Evolutionary conservation across 495 filamentous ascomycete genomes (phyloP).

Genomic region (Neurospora sp.): DNA sequence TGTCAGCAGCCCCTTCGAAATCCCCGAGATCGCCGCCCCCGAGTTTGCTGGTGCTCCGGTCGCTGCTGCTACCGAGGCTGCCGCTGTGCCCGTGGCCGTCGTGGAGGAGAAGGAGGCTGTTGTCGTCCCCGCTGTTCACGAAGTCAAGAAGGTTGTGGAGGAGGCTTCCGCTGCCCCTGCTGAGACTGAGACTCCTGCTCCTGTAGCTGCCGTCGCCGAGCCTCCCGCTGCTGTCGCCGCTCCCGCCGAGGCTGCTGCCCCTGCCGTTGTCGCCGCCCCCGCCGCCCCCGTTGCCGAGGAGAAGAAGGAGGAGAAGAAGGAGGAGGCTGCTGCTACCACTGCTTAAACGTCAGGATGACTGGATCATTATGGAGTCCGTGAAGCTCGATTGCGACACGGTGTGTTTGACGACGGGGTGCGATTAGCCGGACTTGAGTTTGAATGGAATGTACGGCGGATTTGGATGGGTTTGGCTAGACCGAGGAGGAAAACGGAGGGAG

Average conservation of each 20-base stretch:
- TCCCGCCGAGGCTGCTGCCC: conserved; percentile 3
- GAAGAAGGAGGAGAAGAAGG: conserved; percentile 16
- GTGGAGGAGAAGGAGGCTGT: not conserved
- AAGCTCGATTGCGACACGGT: not conserved
- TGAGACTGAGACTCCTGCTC: not conserved
- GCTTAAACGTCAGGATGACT: not conserved
- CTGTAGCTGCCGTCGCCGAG: not conserved
- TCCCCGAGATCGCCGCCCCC: not conserved
- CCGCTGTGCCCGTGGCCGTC: conserved; percentile 13
- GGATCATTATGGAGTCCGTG: not conserved
- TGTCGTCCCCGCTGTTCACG: conserved; percentile 8
- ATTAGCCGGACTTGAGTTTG: not conserved
- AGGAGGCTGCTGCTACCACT: conserved; percentile 6
- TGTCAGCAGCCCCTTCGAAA: conserved; percentile 7
- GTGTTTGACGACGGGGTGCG: not conserved
- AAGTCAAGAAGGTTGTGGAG: not conserved
- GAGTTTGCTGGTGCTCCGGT: conserved; percentile 39
- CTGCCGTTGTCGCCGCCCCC: conserved; percentile 2
- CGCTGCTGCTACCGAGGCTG: conserved; percentile 47
- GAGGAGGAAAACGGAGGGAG: not conserved
- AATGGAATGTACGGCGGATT: not conserved
- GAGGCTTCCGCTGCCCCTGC: conserved; percentile 6
- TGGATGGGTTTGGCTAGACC: not conserved
- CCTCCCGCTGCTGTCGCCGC: conserved; percentile 1
- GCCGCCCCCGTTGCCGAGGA: conserved; percentile 4